Conservation (phyloP, 1,284 basidiomycete genomes). For the Heterobasidion annosum region DNA sequence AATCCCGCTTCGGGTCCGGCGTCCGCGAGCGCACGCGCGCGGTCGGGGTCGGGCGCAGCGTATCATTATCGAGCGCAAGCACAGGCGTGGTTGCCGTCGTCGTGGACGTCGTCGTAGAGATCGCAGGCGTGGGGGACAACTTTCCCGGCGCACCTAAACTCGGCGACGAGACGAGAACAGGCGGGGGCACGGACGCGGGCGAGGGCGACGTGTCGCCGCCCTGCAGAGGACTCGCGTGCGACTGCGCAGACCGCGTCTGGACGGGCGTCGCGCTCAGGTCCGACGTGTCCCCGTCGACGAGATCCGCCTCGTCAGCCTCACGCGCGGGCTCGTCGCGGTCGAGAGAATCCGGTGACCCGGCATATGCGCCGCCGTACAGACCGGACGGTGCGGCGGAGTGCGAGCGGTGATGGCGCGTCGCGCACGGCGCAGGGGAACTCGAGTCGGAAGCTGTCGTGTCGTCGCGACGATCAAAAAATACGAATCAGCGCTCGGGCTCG, state of each 20-base stretch:
- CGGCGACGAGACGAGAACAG: too few relatives aligned
- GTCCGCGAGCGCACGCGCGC: conserved; percentile 21
- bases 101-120: not conserved
- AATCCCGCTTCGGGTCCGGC: conserved; percentile 18
- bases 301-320: too few relatives aligned
- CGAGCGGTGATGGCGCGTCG: conserved; percentile 8
- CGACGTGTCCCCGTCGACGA: not conserved
- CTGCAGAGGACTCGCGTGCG: conserved; percentile 4
- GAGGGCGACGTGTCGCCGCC: too few relatives aligned
- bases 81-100: not conserved
- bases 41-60: not conserved
- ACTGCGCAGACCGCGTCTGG: not conserved
- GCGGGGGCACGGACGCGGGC: too few relatives aligned
- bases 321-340: too few relatives aligned
- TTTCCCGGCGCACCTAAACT: not conserved
- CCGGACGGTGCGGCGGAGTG: conserved; percentile 10
- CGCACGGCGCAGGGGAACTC: not conserved
- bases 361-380: too few relatives aligned
- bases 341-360: too few relatives aligned
- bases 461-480: too few relatives aligned
- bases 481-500: too few relatives aligned
- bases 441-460: too few relatives aligned
- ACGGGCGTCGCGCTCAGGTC: conserved; percentile 1
- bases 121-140: not conserved
- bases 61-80: not conserved